Base-by-base conservation (phyloP, 2,329 filamentous ascomycete genomes). In the Stenocarpella maydis region DNA sequence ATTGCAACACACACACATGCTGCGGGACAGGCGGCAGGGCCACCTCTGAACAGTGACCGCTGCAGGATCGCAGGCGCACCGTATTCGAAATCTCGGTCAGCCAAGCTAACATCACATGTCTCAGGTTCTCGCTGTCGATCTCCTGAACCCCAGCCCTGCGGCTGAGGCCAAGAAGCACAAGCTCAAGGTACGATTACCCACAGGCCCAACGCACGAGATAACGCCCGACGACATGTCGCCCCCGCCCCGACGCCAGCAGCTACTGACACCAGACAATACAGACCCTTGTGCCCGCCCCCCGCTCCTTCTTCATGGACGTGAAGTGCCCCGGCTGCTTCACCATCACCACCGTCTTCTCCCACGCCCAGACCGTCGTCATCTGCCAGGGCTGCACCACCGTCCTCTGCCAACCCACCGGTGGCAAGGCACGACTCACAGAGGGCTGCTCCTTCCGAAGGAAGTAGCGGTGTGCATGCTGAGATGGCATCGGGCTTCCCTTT, bases 271-370 rank as follows among this genome's bases (percentile, higher is more conserved):
- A 12, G 43, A 50, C 37, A 53, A 67, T 2, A 73, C 77, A 97
- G 94, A 94, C 90, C 77, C 93, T 99, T 80, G 96, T 99, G 83
- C 96, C 96, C 80, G 92, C 90, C 76, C 96, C 96, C 80, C 94
- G 96, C 84, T 98, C 95, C 77, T 99, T 98, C 93, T 99, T 99
- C 93, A 99, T 99, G 96, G 96, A 99, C 84, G 96, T 99, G 89
- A 99, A 99, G 92, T 99, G 96, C 93, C 96, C 96, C 84, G 96
- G 96, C 81, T 99, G 96, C 93, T 99, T 98, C 92, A 98, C 95
- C 85, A 99, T 99, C 91, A 99, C 96, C 85, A 99, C 96, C 85
- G 96, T 99, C 86, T 99, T 98, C 93, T 98, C 95, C 75, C 96
- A 99, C 90, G 96, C 96, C 85, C 96, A 99, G 90, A 99, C 96